Evolutionary conservation across 2,329 filamentous ascomycete genomes (phyloP), one percentile per base, ranked within the genome.

Genomic region (Pseudogymnoascus sp.): DNA sequence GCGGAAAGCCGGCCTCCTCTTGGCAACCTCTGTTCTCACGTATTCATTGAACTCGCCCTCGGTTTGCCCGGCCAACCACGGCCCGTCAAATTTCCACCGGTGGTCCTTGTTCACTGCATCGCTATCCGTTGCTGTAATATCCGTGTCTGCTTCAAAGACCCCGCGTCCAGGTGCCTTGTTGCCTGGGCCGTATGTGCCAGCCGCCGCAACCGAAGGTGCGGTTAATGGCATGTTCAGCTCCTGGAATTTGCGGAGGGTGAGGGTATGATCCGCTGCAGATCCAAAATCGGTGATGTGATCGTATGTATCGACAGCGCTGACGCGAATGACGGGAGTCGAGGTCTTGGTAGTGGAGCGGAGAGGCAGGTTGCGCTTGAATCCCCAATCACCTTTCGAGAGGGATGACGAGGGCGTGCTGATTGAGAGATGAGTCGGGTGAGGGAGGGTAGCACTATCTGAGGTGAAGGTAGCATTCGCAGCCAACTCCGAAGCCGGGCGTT

Each of bases 221-320:
- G 86, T 82, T 63, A 96, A 76, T 5, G 90, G 85, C 60, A 96
- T 75, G 62, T 84, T 81, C 72, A 97, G 79, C 73, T 96, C 90
- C 71, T 91, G 88, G 77, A 88, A 97, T 78, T 97, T 97, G 71
- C 85, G 80, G 61, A 95, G 78, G 6, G 90, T 91, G 67, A 91
- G 77, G 59, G 86, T 83, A 74, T 96, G 90, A 73, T 96, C 90
- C 61, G 87, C 83, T 0, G 91, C 89, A 37, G 89, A 91, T 65
- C 85, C 81, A 74, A 91, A 97, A 70, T 97, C 91, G 70, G 92
- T 96, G 67, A 97, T 82, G 72, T 91, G 88, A 75, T 97, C 91
- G 67, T 86, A 82, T 2, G 90, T 89, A 77, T 97, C 93, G 65
- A 96, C 81, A 63, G 88, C 82, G 68, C 85, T 86, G 67, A 97